Evolutionary conservation across 768 basidiomycete genomes (phyloP).

Genomic region (Clitopilus passeckerianus): DNA sequence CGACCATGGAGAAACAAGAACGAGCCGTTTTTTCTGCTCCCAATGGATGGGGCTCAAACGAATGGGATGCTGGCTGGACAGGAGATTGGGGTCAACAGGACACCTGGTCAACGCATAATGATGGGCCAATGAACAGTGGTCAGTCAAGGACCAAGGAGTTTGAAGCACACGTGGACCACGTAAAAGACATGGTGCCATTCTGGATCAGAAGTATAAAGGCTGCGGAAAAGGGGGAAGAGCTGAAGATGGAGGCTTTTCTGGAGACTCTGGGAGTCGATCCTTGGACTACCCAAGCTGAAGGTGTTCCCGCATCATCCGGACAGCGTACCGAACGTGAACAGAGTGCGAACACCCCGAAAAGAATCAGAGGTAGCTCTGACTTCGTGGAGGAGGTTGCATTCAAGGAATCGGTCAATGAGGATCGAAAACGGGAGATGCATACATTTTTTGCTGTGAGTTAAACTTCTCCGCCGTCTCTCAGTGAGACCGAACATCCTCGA

Average conservation of each 20-base stretch:
- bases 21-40: background rate
- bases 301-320: background rate
- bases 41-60: background rate
- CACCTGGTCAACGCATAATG: background rate
- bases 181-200: constrained; percentile 47
- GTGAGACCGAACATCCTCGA: background rate
- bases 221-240: constrained; percentile 38
- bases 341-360: background rate
- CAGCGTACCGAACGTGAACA: too few species aligned
- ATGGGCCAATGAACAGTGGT: background rate
- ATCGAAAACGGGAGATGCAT: constrained; percentile 41
- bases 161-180: constrained; percentile 35
- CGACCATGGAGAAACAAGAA: background rate
- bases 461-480: background rate
- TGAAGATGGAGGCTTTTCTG: constrained; percentile 40
- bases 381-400: constrained; percentile 46
- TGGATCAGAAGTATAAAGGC: constrained; percentile 47
- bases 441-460: constrained; percentile 42
- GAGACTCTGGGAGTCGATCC: constrained; percentile 28
- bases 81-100: background rate
- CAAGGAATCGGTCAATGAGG: constrained; percentile 29
- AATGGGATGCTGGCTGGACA: background rate
- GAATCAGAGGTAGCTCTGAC: constrained; percentile 10
- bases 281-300: background rate
- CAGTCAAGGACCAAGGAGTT: constrained; percentile 16